Evolutionary conservation across 2,329 filamentous ascomycete genomes (phyloP), one percentile per base, ranked within the genome.

Genomic region (Stagonosporopsis rhizophila): DNA sequence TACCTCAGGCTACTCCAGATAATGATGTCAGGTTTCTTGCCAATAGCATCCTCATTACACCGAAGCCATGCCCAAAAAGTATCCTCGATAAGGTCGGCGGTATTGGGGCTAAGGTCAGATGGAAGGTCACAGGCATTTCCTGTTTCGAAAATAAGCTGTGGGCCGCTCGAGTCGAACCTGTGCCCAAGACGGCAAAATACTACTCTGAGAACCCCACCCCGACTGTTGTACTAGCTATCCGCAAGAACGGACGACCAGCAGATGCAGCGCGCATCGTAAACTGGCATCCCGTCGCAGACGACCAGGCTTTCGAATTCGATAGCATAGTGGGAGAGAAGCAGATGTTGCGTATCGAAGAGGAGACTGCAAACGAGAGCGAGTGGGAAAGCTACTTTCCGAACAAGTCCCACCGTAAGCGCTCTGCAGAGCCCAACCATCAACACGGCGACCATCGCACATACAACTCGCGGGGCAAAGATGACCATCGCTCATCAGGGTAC

Each of bases 31-130:
- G 91, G 62, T 86, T 87, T 59, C 88, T 96, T 67, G 93, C 89
- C 41, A 96, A 96, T 77, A 94, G 89, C 75, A 93, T 99, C 66
- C 83, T 97, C 68, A 98, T 99, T 71, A 90, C 89, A 34, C 89
- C 92, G 1, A 87, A 90, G 11, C 87, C 89, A 0, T 91, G 89
- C 45, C 86, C 89, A 2, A 81, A 84, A 46, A 85, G 83, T 61
- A 88, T 96, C 20, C 79, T 97, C 28, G 85, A 90, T 48, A 95
- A 92, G 75, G 89, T 95, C 11, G 95, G 95, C 38, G 94, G 94
- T 25, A 87, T 96, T 69, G 92, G 92, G 30, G 87, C 86, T 67
- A 94, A 89, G 76, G 84, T 96, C 77, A 86, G 81, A 37, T 99
- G 94, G 92, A 86, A 91, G 73, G 88, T 96, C 4, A 90, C 87